phyloP scores from a whole-genome alignment of 169 alveolate genomes.

The Plasmodium adleri region DNA sequence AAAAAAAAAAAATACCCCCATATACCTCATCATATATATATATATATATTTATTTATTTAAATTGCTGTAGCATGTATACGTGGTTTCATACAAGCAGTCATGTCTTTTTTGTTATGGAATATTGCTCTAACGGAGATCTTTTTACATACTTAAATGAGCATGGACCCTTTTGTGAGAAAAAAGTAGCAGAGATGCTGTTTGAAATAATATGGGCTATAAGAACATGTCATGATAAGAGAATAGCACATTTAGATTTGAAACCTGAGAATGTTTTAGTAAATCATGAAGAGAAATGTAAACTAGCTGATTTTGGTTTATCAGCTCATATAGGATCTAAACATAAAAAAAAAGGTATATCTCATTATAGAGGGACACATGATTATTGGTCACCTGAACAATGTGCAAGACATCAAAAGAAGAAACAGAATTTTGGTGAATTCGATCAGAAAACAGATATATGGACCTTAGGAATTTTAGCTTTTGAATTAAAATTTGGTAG shows the following conservation, averaged over 20 bases:
- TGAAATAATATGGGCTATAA: conserved; percentile 90
- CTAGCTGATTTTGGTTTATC: conserved; percentile 91
- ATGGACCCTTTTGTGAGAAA: conserved; percentile 82
- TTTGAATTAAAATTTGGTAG: conserved; percentile 86
- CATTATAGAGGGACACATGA: conserved; percentile 81
- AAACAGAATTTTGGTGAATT: conserved; percentile 83
- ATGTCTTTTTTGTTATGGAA: conserved; percentile 89
- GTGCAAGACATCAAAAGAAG: conserved; percentile 82
- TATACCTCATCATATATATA: not conserved
- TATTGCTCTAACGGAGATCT: conserved; percentile 89
- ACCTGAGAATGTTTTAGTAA: conserved; percentile 88
- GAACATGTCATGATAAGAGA: conserved; percentile 91
- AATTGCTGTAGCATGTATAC: conserved; percentile 81
- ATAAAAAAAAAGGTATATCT: conserved; percentile 79
- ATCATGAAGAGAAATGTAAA: conserved; percentile 85
- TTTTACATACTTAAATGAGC: conserved; percentile 79
- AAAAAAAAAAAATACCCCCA: not conserved
- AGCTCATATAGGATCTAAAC: conserved; percentile 87
- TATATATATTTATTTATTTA: not conserved
- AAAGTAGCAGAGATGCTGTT: conserved; percentile 85
- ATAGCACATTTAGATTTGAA: conserved; percentile 90
- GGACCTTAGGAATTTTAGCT: conserved; percentile 89
- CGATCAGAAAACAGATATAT: conserved; percentile 88
- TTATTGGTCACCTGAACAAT: conserved; percentile 89
- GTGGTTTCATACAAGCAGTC: conserved; percentile 88